Conservation (phyloP, 495 filamentous ascomycete genomes). For the Glonium stellatum region DNA sequence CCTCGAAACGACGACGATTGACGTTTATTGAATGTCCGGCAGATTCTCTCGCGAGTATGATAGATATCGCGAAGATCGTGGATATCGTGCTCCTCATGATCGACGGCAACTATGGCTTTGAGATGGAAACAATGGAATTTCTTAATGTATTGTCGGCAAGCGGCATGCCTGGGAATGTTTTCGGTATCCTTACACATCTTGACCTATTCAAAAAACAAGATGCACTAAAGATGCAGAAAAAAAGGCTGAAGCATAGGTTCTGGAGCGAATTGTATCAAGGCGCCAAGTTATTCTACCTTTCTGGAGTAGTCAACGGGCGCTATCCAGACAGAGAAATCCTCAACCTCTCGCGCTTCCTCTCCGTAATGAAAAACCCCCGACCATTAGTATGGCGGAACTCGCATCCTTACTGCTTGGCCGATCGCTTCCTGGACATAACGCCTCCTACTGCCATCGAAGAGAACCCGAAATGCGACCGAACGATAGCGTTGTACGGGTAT, state of each 20-base stretch:
- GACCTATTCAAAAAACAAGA: constrained; percentile 92
- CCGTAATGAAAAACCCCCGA: constrained; percentile 97
- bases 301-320: constrained; percentile 88
- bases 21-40: constrained; percentile 96
- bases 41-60: constrained; percentile 84
- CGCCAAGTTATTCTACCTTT: constrained; percentile 93
- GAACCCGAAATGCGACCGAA: constrained; percentile 80
- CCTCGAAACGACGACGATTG: constrained; percentile 82
- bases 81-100: constrained; percentile 97
- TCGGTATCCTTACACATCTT: constrained; percentile 92
- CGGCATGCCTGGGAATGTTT: constrained; percentile 97
- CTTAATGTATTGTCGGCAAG: constrained; percentile 80
- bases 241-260: constrained; percentile 87
- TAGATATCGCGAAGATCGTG: constrained; percentile 91
- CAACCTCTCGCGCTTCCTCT: constrained; percentile 88
- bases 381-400: constrained; percentile 94
- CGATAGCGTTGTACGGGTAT: constrained; percentile 87
- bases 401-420: constrained; percentile 87
- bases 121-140: constrained; percentile 99
- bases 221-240: constrained; percentile 82
- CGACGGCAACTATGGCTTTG: constrained; percentile 95
- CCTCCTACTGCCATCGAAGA: constrained; percentile 84
- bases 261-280: constrained; percentile 97
- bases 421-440: constrained; percentile 90
- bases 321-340: constrained; percentile 96